Evolutionary conservation across 306 rosid species (phyloP).

Genomic region (Corylus americana): DNA sequence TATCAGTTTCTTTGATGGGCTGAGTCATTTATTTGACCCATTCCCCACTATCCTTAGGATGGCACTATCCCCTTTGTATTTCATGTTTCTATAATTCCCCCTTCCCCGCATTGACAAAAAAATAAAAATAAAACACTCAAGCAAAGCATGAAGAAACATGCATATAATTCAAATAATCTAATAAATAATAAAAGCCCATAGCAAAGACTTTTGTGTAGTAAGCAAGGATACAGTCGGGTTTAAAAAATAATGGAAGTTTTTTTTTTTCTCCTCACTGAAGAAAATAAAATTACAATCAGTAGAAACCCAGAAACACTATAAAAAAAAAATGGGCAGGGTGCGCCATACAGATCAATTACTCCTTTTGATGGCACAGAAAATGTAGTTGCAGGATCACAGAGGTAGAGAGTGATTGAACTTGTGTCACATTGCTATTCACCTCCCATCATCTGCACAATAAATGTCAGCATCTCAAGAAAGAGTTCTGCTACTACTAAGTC

Average conservation of each 20-base stretch:
- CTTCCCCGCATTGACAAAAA: no score
- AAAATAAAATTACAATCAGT: not conserved
- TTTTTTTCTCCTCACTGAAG: not conserved
- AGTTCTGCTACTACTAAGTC: not conserved
- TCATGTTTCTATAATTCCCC: no score
- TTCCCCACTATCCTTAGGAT: no score
- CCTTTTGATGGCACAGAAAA: not conserved
- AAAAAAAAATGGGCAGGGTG: not conserved
- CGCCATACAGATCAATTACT: not conserved
- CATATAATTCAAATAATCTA: not conserved
- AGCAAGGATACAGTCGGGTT: not conserved
- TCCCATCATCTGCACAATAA: constrained; percentile 79
- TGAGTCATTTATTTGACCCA: no score
- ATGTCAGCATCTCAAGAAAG: constrained; percentile 13
- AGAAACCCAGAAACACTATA: not conserved
- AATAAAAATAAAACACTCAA: no score
- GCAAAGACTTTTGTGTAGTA: not conserved
- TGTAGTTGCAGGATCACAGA: not conserved
- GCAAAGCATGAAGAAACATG: no score
- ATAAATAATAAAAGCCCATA: not conserved
- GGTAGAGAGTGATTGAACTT: constrained; percentile 16
- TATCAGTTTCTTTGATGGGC: no score
- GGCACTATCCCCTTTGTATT: no score
- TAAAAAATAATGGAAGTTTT: not conserved
- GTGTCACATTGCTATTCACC: constrained; percentile 31